Conservation (phyloP, 495 filamentous ascomycete genomes). For the Bombardia bombarda region DNA sequence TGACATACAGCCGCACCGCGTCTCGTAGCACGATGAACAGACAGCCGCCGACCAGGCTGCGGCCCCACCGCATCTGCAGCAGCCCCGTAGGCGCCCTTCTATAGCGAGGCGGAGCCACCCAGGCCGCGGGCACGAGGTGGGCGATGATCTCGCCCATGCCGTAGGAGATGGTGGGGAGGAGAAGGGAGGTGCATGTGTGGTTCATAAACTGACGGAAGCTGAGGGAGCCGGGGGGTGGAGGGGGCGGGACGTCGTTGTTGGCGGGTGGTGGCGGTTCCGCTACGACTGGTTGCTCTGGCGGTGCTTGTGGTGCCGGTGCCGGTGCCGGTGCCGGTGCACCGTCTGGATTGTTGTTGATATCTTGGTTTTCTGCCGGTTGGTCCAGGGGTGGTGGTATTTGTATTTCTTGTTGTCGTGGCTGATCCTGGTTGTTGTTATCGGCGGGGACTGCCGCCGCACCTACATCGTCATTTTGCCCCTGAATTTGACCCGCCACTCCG, state of each 20-base stretch:
- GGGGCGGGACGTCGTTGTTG: no score
- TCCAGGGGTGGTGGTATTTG: no score
- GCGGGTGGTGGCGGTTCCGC: background rate
- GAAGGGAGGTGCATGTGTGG: constrained; percentile 30
- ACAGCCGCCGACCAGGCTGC: constrained; percentile 73
- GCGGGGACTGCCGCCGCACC: no score
- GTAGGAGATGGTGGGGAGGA: constrained; percentile 34
- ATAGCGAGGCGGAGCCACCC: constrained; percentile 40
- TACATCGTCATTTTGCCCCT: no score
- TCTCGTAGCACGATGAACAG: constrained; percentile 73
- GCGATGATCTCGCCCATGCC: constrained; percentile 63
- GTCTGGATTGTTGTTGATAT: background rate
- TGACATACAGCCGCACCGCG: constrained; percentile 62
- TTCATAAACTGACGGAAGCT: no score
- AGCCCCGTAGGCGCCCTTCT: constrained; percentile 39
- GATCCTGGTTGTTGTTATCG: background rate
- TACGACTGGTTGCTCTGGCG: background rate
- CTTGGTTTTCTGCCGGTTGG: constrained; percentile 1
- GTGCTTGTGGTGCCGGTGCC: constrained; percentile 3
- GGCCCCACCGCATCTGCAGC: constrained; percentile 67
- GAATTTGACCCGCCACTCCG: no score
- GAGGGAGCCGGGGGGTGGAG: constrained; percentile 8
- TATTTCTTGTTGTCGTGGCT: background rate
- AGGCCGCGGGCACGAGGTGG: constrained; percentile 51
- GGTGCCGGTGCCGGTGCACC: background rate